These are phyloP conservation scores for Spizellomyces punctatus DNA, from an alignment of 192 early-diverging fungal species.

Conservation along the genomic window DNA sequence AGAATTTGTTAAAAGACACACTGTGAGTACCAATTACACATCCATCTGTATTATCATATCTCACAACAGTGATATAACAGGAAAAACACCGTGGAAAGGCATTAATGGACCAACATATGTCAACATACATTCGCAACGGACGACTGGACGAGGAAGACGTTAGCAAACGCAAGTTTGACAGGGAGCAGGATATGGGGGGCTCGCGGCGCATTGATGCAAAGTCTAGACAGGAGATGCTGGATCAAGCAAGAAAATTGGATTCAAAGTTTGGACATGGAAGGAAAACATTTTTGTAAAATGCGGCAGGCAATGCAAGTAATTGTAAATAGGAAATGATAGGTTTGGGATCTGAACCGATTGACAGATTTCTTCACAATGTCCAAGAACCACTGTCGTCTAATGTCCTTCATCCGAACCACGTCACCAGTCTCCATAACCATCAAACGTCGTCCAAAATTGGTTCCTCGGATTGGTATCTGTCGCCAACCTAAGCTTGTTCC, in stretches of 20 bases:
- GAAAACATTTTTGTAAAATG: slow-evolving; percentile 46
- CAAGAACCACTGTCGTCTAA: no score
- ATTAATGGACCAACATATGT: slow-evolving; percentile 47
- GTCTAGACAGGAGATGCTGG: slow-evolving; percentile 47
- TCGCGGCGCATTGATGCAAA: slow-evolving; percentile 50
- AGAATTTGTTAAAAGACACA: slow-evolving; percentile 34
- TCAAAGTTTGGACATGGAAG: slow-evolving; percentile 57
- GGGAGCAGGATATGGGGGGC: slow-evolving; percentile 58
- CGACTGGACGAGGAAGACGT: slow-evolving; percentile 53
- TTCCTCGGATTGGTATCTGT: no score
- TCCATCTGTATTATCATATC: no score
- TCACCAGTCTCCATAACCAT: no score
- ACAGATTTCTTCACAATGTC: no score
- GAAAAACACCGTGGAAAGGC: slow-evolving; percentile 44
- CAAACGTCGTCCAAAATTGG: no score
- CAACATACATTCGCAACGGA: slow-evolving; percentile 41
- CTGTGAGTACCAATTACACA: slow-evolving; percentile 22
- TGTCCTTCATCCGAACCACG: no score
- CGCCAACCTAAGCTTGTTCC: no score
- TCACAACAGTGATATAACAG: slow-evolving; percentile 23
- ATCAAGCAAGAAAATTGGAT: slow-evolving; percentile 45
- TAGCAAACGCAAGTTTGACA: slow-evolving; percentile 56
- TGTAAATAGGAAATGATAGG: no score
- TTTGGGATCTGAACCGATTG: no score
- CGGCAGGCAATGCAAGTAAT: not conserved